phyloP scores from a whole-genome alignment of 768 basidiomycete genomes.

The Cyclocybe cylindracea region DNA sequence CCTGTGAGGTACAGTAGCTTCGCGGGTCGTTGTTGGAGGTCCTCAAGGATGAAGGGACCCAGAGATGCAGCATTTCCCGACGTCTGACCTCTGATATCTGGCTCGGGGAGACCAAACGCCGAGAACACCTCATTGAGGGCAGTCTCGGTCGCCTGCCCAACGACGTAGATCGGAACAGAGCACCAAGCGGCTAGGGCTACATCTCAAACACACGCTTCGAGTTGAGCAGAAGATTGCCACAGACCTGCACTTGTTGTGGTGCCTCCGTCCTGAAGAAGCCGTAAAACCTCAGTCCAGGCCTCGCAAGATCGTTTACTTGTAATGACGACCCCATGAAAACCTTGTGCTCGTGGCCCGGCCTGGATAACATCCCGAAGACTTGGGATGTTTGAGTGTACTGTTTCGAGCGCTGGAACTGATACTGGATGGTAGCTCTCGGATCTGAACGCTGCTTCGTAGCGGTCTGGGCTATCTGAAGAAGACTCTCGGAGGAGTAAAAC shows the following conservation, averaged over 20 bases:
- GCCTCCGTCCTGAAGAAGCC: slow-evolving; percentile 9
- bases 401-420: slow-evolving; percentile 77
- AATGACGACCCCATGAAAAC: slow-evolving; percentile 63
- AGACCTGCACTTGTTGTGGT: slow-evolving; percentile 4
- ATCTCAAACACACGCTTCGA: background rate
- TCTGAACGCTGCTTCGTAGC: slow-evolving; percentile 56
- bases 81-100: slow-evolving; percentile 42
- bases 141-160: slow-evolving; percentile 65
- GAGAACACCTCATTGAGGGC: slow-evolving; percentile 39
- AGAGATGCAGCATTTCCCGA: slow-evolving; percentile 72
- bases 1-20: slow-evolving; percentile 77
- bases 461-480: slow-evolving; percentile 45
- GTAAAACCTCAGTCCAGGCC: slow-evolving; percentile 58
- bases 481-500: slow-evolving; percentile 48
- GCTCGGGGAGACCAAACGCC: slow-evolving; percentile 4
- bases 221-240: slow-evolving; percentile 19
- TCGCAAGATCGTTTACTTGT: slow-evolving; percentile 81
- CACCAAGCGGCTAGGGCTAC: slow-evolving; percentile 47
- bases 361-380: slow-evolving; percentile 43
- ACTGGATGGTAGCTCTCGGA: slow-evolving; percentile 48
- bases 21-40: slow-evolving; percentile 19
- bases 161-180: slow-evolving; percentile 72
- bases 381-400: slow-evolving; percentile 50
- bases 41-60: slow-evolving; percentile 59
- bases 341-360: slow-evolving; percentile 31